Base-by-base conservation (phyloP, 139 green algal genomes). In the Gonium pectorale region DNA sequence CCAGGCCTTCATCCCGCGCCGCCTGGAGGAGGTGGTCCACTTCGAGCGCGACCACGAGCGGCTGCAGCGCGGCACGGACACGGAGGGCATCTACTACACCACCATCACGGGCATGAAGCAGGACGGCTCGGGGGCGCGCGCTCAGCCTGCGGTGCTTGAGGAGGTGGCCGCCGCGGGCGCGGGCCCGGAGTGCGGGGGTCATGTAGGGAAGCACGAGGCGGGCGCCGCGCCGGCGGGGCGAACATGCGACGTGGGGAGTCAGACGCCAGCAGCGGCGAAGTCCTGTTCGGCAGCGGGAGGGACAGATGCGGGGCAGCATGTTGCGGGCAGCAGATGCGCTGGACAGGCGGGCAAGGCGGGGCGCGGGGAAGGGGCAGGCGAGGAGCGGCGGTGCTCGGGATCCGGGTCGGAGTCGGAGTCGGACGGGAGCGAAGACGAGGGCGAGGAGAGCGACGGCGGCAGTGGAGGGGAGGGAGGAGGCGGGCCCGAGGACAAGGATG, bases 1-100 rank as follows among this genome's bases (percentile, higher is more conserved):
- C 71, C 94, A 98, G 86, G 94, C 96, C 22, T 99, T 96, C 92
- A 99, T 99, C 79, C 97, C 97, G 4, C 92, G 93, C 38, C 89
- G 90, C 66, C 89, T 99, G 72, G 95, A 98, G 26, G 94, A 99
- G 86, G 96, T 99, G 40, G 59, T 88, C 22, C 72, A 98, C 80
- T 96, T 95, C 81, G 97, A 99, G 91, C 83, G 93, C 3, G 97
- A 99, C 80, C 87, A 94, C 33, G 90, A 95, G 13, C 75, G 93
- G 2, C 87, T 98, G 17, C 59, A 89, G 83, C 27, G 74, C 19
- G 72, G 72, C 6, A 67, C 71, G 49, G 86, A 89, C n/a, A 81
- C 81, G 31, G 93, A 99, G 89, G 97, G 96, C 52, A 98, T 99
- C 79, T 99, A 98, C 91, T 99, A 88, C 94, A 97, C 80, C 81